Evolutionary conservation across 305 asterid species (phyloP).

Genomic region (Fraxinus paxiana): DNA sequence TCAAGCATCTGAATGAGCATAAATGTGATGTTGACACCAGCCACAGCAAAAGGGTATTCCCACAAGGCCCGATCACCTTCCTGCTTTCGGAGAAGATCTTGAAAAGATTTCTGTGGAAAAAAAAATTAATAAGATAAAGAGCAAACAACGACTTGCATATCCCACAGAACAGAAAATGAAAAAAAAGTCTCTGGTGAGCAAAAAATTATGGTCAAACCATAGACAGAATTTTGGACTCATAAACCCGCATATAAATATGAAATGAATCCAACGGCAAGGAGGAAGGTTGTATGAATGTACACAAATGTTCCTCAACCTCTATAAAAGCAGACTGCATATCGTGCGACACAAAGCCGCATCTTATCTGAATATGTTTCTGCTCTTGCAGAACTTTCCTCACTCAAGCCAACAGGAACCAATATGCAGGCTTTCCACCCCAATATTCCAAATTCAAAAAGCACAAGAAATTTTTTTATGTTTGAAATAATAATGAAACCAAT

Average conservation of each 20-base stretch:
- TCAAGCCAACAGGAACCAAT: neutral
- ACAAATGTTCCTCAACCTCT: neutral
- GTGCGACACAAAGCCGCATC: neutral
- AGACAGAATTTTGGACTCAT: neutral
- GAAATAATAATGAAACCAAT: neutral
- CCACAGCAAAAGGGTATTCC: constrained; percentile 99
- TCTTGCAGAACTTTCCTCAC: neutral
- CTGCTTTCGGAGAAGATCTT: constrained; percentile 90
- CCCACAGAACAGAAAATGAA: neutral
- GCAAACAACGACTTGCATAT: constrained; percentile 8
- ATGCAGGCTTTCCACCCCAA: neutral
- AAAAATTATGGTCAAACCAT: neutral
- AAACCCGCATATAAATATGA: constrained; percentile 1
- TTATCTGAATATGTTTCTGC: neutral
- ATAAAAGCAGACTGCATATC: neutral
- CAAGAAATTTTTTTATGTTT: neutral
- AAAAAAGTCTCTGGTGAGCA: neutral
- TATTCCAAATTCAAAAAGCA: neutral
- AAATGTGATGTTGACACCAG: constrained; percentile 97
- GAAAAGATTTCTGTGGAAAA: constrained; percentile 73
- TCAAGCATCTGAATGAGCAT: constrained; percentile 99
- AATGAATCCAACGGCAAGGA: constrained; percentile 9
- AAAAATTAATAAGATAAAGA: constrained; percentile 22
- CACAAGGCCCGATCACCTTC: constrained; percentile 95
- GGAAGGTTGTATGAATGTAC: neutral